Evolutionary conservation across 2,329 filamentous ascomycete genomes (phyloP).

Genomic region (Hortaea werneckii): DNA sequence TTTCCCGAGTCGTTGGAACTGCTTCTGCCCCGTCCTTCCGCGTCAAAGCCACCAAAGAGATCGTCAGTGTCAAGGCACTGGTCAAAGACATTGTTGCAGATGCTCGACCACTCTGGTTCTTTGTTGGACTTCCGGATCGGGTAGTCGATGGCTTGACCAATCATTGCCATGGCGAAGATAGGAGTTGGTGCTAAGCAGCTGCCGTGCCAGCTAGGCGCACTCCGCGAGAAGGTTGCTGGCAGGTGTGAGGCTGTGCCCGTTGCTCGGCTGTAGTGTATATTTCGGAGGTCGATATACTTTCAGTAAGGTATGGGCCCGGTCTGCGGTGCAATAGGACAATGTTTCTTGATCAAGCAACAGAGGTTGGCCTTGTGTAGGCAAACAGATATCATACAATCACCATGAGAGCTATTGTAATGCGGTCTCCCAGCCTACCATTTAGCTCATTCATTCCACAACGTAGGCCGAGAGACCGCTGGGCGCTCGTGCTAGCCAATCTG

Average conservation of each 20-base stretch:
- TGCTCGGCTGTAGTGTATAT: too few relatives aligned
- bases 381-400: too few relatives aligned
- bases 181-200: not conserved
- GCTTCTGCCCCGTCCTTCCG: conserved; percentile 38
- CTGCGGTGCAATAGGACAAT: not conserved
- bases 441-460: conserved; percentile 13
- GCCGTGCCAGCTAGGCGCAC: not conserved
- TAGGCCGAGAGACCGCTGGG: conserved; percentile 15
- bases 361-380: too few relatives aligned
- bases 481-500: conserved; percentile 1
- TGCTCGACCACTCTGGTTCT: conserved; percentile 45
- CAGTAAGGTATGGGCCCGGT: too few relatives aligned
- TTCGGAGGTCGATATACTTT: too few relatives aligned
- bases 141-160: conserved; percentile 12
- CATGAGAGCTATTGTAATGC: conserved; percentile 15
- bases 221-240: not conserved
- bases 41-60: conserved; percentile 35
- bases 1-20: conserved; percentile 41
- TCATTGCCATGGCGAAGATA: conserved; percentile 11
- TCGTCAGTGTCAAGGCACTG: conserved; percentile 50
- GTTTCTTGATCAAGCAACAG: not conserved
- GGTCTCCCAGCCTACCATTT: conserved; percentile 7
- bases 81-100: conserved; percentile 53
- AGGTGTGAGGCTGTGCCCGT: not conserved
- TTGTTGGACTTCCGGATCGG: conserved; percentile 41